These are phyloP conservation scores for Podila epigama DNA, from an alignment of 192 early-diverging fungal genomes.

Conservation along the genomic window DNA sequence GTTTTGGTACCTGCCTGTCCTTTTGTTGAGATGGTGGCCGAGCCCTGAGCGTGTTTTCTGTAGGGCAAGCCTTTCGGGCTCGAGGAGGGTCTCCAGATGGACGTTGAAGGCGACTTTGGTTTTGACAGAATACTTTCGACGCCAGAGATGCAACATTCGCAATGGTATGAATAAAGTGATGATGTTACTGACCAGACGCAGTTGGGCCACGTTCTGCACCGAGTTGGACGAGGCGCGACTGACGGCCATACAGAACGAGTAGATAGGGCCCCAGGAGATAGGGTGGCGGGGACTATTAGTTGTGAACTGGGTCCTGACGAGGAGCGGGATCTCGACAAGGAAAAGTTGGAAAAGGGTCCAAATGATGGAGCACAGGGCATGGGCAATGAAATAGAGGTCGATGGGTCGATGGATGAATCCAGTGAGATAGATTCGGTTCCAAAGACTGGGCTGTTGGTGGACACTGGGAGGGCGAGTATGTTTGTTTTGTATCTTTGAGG, in stretches of 20 bases:
- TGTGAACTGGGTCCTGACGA: conserved; percentile 17
- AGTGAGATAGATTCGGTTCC: conserved; percentile 17
- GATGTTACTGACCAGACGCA: conserved; percentile 33
- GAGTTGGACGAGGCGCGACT: conserved; percentile 27
- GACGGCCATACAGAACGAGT: conserved; percentile 37
- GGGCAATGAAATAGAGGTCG: conserved; percentile 9
- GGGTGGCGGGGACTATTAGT: conserved; percentile 25
- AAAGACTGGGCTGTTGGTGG: background rate
- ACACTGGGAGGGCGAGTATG: background rate
- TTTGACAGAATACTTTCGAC: conserved; percentile 9
- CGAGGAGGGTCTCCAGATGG: conserved; percentile 22
- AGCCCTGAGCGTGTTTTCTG: conserved; percentile 7
- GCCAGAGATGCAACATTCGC: conserved; percentile 18
- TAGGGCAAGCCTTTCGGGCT: conserved; percentile 21
- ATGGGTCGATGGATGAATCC: conserved; percentile 25
- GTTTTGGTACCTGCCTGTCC: background rate
- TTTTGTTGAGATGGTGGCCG: background rate
- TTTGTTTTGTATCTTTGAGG: too few relatives aligned
- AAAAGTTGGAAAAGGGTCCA: conserved; percentile 3
- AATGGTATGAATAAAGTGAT: conserved; percentile 26
- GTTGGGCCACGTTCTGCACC: conserved; percentile 23
- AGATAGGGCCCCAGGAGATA: conserved; percentile 22
- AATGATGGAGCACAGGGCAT: conserved; percentile 5
- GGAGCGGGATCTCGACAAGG: conserved; percentile 18
- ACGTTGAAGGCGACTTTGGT: conserved; percentile 22